Conservation (phyloP, 768 basidiomycete genomes). For the Sporobolomyces phaffii region DNA sequence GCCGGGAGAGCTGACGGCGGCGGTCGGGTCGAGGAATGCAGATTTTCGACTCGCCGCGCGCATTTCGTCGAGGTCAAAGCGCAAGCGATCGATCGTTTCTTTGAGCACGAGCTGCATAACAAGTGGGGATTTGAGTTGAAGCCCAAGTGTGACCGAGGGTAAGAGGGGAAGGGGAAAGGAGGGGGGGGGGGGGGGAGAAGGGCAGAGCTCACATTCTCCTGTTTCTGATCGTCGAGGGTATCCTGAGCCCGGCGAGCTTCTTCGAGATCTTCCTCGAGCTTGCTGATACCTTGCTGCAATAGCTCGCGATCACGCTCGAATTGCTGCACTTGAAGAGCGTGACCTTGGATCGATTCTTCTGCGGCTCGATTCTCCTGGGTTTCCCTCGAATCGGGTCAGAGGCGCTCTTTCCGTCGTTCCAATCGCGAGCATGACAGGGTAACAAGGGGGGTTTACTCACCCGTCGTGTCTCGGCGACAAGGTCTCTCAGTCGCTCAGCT, state of each 20-base stretch:
- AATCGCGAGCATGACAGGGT: background rate
- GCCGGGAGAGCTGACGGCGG: background rate
- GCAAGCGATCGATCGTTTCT: conserved; percentile 91
- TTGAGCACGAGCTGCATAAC: conserved; percentile 56
- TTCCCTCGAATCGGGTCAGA: conserved; percentile 59
- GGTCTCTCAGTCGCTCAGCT: conserved; percentile 55
- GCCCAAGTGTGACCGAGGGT: too few relatives aligned
- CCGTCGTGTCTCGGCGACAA: conserved; percentile 27
- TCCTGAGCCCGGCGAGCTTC: conserved; percentile 65
- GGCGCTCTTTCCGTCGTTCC: background rate
- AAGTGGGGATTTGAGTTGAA: too few relatives aligned
- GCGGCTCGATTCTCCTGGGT: conserved; percentile 65
- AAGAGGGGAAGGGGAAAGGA: too few relatives aligned
- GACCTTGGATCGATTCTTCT: conserved; percentile 57
- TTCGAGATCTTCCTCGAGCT: conserved; percentile 66
- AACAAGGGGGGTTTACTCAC: too few relatives aligned
- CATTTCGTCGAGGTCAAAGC: conserved; percentile 90
- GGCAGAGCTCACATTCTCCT: conserved; percentile 62
- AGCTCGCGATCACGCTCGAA: conserved; percentile 62
- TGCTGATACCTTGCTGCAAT: conserved; percentile 64
- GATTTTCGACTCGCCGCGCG: conserved; percentile 46
- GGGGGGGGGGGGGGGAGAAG: too few relatives aligned
- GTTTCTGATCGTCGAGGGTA: conserved; percentile 83
- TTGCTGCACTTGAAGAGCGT: conserved; percentile 49
- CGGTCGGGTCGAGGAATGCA: conserved; percentile 8